Evolutionary conservation across 2,329 filamentous ascomycete genomes (phyloP), one percentile per base, ranked within the genome.

Genomic region (Chaetomiaceae sp.): DNA sequence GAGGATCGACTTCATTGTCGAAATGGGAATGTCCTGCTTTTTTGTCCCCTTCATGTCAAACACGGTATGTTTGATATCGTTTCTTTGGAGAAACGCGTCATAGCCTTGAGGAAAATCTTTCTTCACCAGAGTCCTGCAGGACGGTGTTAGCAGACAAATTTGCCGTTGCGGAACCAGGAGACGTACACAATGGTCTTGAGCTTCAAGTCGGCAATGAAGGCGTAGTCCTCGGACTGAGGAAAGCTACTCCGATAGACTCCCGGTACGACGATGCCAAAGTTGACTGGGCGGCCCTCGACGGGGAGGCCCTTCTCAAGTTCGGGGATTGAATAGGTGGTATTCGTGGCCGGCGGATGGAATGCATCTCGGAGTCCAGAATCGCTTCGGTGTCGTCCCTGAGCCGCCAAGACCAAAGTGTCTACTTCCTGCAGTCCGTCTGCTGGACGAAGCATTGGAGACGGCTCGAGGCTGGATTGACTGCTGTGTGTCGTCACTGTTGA

Each of bases 31-130:
- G 8, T 78, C 77, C 50, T 85, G 76, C 62, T 91, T 90, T 70
- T 96, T 96, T 60, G 95, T 96, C n/a, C 90, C 87, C 57, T 85
- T 81, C 75, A 96, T 87, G 60, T 85, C 80, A 64, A 95, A 86
- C 37, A 88, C 76, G 59, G 84, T 74, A 62, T 95, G 89, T 40
- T 77, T 77, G 64, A 96, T 92, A 56, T 76, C 77, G 60, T 86
- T 82, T 5, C 73, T 68, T 33, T 75, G 66, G 61, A 95, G 80
- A 65, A 94, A 96, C 2, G 71, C 65, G 20, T 73, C 65, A 48
- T 82, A 80, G 0, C 74, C 76, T 3, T 75, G 68, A 8, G 75
- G 71, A 14, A 80, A 75, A 3, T 86, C 81, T 58, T 82, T 84
- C 40, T 80, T 77, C 42, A 87, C 84, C 29, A 87, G 71, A 1